phyloP scores from a whole-genome alignment of 768 basidiomycete species.

The Lactarius tabidus region DNA sequence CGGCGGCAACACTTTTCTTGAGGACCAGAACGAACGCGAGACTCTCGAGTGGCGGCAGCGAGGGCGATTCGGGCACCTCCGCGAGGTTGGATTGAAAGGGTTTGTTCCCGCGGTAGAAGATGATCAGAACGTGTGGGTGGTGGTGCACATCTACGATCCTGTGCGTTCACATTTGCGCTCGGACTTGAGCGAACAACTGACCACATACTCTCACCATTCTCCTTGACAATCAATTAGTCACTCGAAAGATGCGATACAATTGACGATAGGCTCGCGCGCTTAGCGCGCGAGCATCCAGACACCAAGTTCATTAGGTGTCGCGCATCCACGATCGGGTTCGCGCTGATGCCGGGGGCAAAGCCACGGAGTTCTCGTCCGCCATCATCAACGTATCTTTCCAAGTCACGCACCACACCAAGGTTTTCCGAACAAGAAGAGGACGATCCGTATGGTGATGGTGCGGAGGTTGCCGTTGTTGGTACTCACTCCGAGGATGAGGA shows the following conservation, averaged over 20 bases:
- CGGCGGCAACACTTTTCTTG: conserved; percentile 68
- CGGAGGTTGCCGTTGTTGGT: conserved; percentile 34
- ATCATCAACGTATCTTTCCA: conserved; percentile 18
- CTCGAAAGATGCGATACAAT: conserved; percentile 68
- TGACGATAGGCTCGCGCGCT: conserved; percentile 60
- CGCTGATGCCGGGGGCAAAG: conserved; percentile 35
- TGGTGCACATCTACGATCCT: conserved; percentile 81
- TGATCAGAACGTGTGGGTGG: conserved; percentile 66
- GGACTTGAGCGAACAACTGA: not conserved
- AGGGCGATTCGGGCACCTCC: conserved; percentile 69
- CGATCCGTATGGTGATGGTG: conserved; percentile 44
- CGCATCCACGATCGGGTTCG: conserved; percentile 74
- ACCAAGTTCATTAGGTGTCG: conserved; percentile 81
- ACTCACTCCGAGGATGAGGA: conserved; percentile 17
- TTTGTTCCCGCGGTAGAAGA: conserved; percentile 72
- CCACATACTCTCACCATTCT: not conserved
- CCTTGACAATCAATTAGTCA: conserved; percentile 43
- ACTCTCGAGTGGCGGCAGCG: conserved; percentile 37
- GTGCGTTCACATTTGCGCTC: conserved; percentile 37
- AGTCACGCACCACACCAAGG: conserved; percentile 20
- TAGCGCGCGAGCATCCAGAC: conserved; percentile 65
- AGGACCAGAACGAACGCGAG: conserved; percentile 59
- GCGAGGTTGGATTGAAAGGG: conserved; percentile 73
- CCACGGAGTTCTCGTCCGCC: conserved; percentile 15
- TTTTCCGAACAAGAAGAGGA: conserved; percentile 40